A percentile compares a stretch with the other conserved stretches of the same genome.
Conservation (phyloP, 1,284 basidiomycete species). For the Veloporphyrellus conicus region DNA sequence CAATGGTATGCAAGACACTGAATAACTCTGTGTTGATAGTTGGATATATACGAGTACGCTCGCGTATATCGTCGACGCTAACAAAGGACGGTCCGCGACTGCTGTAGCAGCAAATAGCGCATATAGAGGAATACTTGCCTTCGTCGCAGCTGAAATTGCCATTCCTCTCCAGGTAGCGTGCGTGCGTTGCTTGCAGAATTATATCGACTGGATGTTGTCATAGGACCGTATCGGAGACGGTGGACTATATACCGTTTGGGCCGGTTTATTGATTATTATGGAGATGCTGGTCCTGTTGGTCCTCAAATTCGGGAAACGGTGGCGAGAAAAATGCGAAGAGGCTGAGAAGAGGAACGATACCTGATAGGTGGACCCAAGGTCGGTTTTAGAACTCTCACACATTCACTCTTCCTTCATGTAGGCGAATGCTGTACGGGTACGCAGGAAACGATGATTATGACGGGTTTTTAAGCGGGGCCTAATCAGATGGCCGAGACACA, state of each 20-base stretch:
- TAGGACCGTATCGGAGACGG: slow-evolving; percentile 60
- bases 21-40: no score
- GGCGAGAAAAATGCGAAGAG: slow-evolving; percentile 41
- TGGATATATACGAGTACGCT: slow-evolving; percentile 38
- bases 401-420: no score
- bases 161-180: slow-evolving; percentile 65
- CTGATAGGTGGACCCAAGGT: no score
- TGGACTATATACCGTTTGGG: slow-evolving; percentile 73
- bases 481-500: no score
- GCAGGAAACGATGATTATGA: no score
- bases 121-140: slow-evolving; percentile 67
- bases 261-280: slow-evolving; percentile 52
- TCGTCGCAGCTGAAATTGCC: slow-evolving; percentile 65
- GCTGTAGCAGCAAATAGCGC: slow-evolving; percentile 69
- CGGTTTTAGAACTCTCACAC: no score
- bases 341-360: slow-evolving; percentile 25
- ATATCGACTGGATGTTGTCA: not conserved
- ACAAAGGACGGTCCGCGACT: slow-evolving; percentile 65
- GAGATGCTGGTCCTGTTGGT: slow-evolving; percentile 53
- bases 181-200: not conserved
- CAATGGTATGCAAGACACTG: not conserved
- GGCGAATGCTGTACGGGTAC: no score
- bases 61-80: slow-evolving; percentile 75
- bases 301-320: slow-evolving; percentile 42
- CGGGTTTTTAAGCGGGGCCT: no score